A percentile compares a stretch with the other conserved stretches of the same genome.
Evolutionary conservation across 2,329 filamentous ascomycete genomes (phyloP).

Genomic region (Penicillium crustosum): DNA sequence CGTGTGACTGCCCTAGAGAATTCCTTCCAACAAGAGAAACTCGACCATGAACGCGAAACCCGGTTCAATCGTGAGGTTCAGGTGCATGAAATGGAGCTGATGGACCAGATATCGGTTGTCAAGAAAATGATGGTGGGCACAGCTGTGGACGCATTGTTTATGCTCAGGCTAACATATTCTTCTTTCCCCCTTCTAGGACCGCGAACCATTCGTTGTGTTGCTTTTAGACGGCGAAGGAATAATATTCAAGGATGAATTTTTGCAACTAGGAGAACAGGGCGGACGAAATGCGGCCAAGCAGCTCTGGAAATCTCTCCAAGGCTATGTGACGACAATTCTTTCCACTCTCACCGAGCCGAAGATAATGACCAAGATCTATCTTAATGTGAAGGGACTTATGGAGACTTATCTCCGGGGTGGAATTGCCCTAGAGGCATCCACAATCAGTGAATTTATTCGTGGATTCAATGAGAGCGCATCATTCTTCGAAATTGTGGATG

Average conservation of each 20-base stretch:
- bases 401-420: conserved; percentile 50
- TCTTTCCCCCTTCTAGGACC: conserved; percentile 39
- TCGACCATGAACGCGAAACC: conserved; percentile 50
- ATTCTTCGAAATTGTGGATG: conserved; percentile 54
- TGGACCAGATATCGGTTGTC: conserved; percentile 47
- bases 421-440: conserved; percentile 42
- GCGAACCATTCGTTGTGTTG: conserved; percentile 55
- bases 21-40: conserved; percentile 44
- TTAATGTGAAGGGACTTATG: conserved; percentile 53
- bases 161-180: conserved; percentile 8
- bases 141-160: conserved; percentile 3
- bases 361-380: conserved; percentile 55
- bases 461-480: conserved; percentile 56
- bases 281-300: conserved; percentile 54
- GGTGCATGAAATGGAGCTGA: conserved; percentile 48
- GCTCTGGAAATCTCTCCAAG: conserved; percentile 46
- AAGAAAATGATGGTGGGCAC: conserved; percentile 47
- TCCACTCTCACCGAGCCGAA: conserved; percentile 47
- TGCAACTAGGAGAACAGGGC: conserved; percentile 53
- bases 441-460: conserved; percentile 54
- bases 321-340: conserved; percentile 45
- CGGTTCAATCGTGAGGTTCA: conserved; percentile 51
- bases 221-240: conserved; percentile 58
- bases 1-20: conserved; percentile 47
- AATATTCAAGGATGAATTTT: conserved; percentile 54